Evolutionary conservation across 257 asterid genomes (phyloP).

Genomic region (Mitragyna speciosa): DNA sequence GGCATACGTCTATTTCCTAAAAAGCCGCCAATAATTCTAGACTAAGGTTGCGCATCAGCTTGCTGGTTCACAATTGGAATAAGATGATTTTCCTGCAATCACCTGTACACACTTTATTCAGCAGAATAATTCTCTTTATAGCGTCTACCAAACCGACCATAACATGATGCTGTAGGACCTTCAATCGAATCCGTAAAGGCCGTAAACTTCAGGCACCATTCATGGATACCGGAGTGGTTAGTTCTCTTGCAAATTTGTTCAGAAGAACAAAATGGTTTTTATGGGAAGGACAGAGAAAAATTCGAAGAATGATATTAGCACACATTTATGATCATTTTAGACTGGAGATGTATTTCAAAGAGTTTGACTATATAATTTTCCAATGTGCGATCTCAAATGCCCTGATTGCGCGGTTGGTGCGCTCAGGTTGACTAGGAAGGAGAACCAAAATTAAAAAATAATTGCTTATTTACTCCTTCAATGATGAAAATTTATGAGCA

Average conservation of each 20-base stretch:
- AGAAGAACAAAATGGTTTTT: too few species aligned
- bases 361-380: not conserved
- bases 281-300: too few species aligned
- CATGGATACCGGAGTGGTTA: too few species aligned
- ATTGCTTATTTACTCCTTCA: too few species aligned
- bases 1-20: not conserved
- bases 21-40: not conserved
- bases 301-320: not conserved
- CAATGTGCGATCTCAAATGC: not conserved
- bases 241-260: too few species aligned
- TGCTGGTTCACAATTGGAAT: not conserved
- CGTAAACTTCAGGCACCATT: not conserved
- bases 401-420: not conserved
- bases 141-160: not conserved
- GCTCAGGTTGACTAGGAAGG: too few species aligned
- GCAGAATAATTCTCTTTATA: not conserved
- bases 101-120: not conserved
- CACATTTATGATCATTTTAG: too few species aligned
- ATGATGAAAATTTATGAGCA: too few species aligned
- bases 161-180: slow-evolving; percentile 7
- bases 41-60: slow-evolving; percentile 4
- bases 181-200: not conserved
- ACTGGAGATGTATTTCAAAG: not conserved
- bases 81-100: not conserved
- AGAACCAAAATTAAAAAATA: too few species aligned